Evolutionary conservation across 371 early-diverging fungal species (phyloP).

Genomic region (Mortierella sp.): DNA sequence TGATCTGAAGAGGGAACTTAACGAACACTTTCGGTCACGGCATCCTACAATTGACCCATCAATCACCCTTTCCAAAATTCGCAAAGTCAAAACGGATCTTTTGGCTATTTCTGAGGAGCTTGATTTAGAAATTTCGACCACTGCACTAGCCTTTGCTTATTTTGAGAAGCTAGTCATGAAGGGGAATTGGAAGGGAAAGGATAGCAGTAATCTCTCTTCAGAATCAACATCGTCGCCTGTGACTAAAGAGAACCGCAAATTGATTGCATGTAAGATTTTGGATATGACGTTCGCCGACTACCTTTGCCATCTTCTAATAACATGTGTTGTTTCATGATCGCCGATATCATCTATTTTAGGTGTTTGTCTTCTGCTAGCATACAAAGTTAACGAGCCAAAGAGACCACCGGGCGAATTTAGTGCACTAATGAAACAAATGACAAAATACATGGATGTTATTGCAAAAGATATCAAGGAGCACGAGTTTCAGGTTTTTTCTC

Average conservation of each 20-base stretch:
- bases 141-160: constrained; percentile 91
- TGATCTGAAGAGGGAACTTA: constrained; percentile 75
- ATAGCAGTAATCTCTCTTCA: constrained; percentile 59
- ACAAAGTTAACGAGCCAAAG: constrained; percentile 90
- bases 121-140: constrained; percentile 91
- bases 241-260: constrained; percentile 81
- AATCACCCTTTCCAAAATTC: constrained; percentile 84
- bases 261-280: constrained; percentile 77
- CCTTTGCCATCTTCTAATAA: constrained; percentile 7
- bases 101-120: constrained; percentile 62
- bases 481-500: constrained; percentile 89
- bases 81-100: constrained; percentile 77
- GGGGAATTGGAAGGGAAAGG: constrained; percentile 54
- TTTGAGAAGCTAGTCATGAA: constrained; percentile 93
- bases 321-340: constrained; percentile 31
- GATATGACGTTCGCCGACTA: background rate
- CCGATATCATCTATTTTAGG: constrained; percentile 64
- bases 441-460: constrained; percentile 78
- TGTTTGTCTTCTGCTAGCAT: constrained; percentile 82
- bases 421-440: constrained; percentile 63
- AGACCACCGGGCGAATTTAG: constrained; percentile 67
- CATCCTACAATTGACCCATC: constrained; percentile 82
- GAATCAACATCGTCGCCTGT: constrained; percentile 65
- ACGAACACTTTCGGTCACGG: constrained; percentile 82
- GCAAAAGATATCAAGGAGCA: constrained; percentile 84